phyloP scores from a whole-genome alignment of 257 asterid species.

The Eucommia ulmoides region DNA sequence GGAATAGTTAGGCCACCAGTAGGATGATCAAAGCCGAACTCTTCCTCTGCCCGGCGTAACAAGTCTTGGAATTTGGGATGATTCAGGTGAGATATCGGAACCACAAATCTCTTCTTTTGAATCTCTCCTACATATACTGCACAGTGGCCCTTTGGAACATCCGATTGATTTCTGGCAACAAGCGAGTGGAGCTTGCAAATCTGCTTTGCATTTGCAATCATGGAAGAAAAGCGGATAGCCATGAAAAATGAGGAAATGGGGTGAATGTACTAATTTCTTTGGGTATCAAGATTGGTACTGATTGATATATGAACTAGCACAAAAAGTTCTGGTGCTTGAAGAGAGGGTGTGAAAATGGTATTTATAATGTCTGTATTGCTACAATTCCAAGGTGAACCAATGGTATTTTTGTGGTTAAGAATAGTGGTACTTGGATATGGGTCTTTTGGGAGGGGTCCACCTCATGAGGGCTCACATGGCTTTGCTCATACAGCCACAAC shows the following conservation, averaged over 20 bases:
- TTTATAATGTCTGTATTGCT: background rate
- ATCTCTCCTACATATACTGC: background rate
- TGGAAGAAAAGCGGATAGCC: conserved; percentile 31
- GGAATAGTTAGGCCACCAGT: background rate
- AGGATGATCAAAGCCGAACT: conserved; percentile 8
- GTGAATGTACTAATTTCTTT: no score
- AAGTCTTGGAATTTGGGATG: conserved; percentile 1
- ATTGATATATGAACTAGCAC: background rate
- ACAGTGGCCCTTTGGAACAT: background rate
- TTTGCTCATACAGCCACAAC: no score
- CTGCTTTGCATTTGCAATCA: conserved; percentile 27
- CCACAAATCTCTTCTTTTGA: background rate
- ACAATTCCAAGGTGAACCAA: background rate
- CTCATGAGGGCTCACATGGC: background rate
- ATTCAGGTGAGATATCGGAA: background rate
- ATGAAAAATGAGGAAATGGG: conserved; percentile 1
- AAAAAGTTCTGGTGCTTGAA: background rate
- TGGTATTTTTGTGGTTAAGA: background rate
- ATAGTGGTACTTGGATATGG: background rate
- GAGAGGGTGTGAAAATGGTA: background rate
- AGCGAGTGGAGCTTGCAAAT: conserved; percentile 30
- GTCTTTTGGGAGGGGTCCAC: background rate
- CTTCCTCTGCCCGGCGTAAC: conserved; percentile 6
- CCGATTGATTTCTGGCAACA: background rate
- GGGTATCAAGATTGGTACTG: background rate